Evolutionary conservation across 2,329 filamentous ascomycete genomes (phyloP), one percentile per base, ranked within the genome.

Genomic region (Aspergillus texensis): DNA sequence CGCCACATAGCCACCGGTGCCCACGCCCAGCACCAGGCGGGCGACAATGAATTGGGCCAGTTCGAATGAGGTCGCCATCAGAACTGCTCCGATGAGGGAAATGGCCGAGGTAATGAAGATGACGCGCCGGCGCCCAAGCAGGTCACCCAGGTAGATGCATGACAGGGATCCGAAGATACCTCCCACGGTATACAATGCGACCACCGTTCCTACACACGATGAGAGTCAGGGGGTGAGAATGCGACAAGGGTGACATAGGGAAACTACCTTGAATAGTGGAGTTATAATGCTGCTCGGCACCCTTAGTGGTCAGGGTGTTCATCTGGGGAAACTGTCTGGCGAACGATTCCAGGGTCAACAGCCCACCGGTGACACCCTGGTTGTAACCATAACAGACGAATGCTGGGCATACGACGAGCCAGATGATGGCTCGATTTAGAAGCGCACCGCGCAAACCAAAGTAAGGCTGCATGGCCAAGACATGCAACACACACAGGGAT

Each of bases 271-370:
- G 81, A 16, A 80, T 73, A 9, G 78, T 81, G 8, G 81, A 80
- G 64, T 82, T 81, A 62, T 79, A 70, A 4, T 75, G 64, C 32
- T 67, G 61, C 53, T 69, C 48, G 14, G 52, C 73, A 10, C 81
- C 82, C 8, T 66, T 74, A 6, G 79, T 75, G 67, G 80, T 74
- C 60, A 81, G 64, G 0, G 82, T 84, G 71, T 85, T 77, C 69
- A 84, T 83, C 62, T 79, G 69, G 1, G 83, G 83, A 65, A 86
- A 85, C 36, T 77, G 77, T 43, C 77, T 70, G 4, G 85, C 78
- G 70, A 91, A 91, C 14, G 83, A 81, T 60, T 83, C 77, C 70
- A 93, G 84, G 1, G 89, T 91, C 55, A 94, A 79, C 34, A 85
- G 70, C 19, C 83, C 82, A n/a, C 83, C 83, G 16, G 80, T 75